phyloP scores from a whole-genome alignment of 108 stramenopile species.

The Chaetoceros muelleri region DNA sequence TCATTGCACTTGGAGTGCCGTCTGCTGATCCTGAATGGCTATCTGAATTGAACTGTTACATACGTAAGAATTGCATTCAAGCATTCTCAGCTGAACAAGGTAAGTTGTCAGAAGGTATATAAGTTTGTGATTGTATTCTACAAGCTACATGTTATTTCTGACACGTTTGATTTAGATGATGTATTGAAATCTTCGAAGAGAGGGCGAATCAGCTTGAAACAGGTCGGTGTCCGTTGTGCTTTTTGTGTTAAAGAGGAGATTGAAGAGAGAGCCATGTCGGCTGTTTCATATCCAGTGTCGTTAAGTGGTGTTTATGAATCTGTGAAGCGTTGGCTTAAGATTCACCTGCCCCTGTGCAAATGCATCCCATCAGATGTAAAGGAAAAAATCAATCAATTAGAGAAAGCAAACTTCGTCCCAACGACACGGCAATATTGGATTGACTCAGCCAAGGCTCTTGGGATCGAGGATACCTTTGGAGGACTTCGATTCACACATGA shows the following conservation, averaged over 20 bases:
- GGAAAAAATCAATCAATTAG: slow-evolving; percentile 7
- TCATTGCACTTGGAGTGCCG: slow-evolving; percentile 16
- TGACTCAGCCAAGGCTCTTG: slow-evolving; percentile 42
- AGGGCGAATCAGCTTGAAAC: slow-evolving; percentile 29
- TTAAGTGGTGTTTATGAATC: slow-evolving; percentile 37
- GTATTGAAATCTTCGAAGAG: slow-evolving; percentile 13
- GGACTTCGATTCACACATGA: slow-evolving; percentile 35
- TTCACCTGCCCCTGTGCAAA: slow-evolving; percentile 23
- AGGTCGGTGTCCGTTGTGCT: slow-evolving; percentile 57
- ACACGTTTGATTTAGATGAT: slow-evolving; percentile 3
- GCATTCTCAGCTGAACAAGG: slow-evolving; percentile 45
- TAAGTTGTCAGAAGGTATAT: too few species aligned
- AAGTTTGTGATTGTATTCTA: slow-evolving; percentile 8
- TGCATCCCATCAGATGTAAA: slow-evolving; percentile 15
- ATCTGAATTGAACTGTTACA: slow-evolving; percentile 54
- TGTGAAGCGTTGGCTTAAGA: slow-evolving; percentile 41
- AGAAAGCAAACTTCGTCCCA: slow-evolving; percentile 20
- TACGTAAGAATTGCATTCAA: slow-evolving; percentile 47
- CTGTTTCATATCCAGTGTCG: slow-evolving; percentile 32
- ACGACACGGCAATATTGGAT: slow-evolving; percentile 48
- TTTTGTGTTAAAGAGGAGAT: slow-evolving; percentile 29
- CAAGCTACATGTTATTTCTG: not conserved
- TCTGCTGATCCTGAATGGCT: slow-evolving; percentile 44
- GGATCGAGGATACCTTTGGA: slow-evolving; percentile 35
- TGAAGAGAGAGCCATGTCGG: slow-evolving; percentile 17